Evolutionary conservation across 495 filamentous ascomycete genomes (phyloP).

Genomic region (Aspergillus asperescens): DNA sequence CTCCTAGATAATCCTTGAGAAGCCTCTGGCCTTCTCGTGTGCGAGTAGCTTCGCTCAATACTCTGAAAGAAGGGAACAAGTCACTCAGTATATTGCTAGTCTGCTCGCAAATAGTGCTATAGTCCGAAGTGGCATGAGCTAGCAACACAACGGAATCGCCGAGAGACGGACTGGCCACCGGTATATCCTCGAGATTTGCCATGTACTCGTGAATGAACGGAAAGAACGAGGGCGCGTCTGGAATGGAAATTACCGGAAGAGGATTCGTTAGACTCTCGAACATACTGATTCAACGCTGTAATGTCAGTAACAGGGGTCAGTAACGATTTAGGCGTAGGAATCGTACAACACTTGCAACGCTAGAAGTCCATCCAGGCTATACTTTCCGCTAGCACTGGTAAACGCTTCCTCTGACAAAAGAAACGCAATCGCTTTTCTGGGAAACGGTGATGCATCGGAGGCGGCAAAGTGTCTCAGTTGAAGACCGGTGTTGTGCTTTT

Average conservation of each 20-base stretch:
- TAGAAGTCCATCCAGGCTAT: constrained; percentile 22
- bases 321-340: neutral
- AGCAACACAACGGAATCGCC: constrained; percentile 33
- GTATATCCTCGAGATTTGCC: constrained; percentile 10
- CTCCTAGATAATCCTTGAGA: constrained; percentile 36
- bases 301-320: neutral
- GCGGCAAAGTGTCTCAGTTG: constrained; percentile 47
- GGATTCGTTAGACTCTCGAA: constrained; percentile 16
- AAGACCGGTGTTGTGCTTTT: constrained; percentile 22
- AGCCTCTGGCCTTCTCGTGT: constrained; percentile 28
- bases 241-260: constrained; percentile 33
- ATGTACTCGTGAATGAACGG: constrained; percentile 25
- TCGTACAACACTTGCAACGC: constrained; percentile 31
- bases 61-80: constrained; percentile 41
- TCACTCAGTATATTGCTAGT: constrained; percentile 46
- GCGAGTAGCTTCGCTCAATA: constrained; percentile 38
- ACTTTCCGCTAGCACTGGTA: constrained; percentile 12
- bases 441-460: constrained; percentile 26
- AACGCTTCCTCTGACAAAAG: constrained; percentile 36
- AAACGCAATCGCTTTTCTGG: constrained; percentile 47
- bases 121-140: constrained; percentile 36
- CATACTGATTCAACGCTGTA: constrained; percentile 8
- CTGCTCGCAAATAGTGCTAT: constrained; percentile 33
- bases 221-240: constrained; percentile 23
- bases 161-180: constrained; percentile 17